Evolutionary conservation across 768 basidiomycete genomes (phyloP), one percentile per base, ranked within the genome.

Genomic region (Gyrodon lividus): DNA sequence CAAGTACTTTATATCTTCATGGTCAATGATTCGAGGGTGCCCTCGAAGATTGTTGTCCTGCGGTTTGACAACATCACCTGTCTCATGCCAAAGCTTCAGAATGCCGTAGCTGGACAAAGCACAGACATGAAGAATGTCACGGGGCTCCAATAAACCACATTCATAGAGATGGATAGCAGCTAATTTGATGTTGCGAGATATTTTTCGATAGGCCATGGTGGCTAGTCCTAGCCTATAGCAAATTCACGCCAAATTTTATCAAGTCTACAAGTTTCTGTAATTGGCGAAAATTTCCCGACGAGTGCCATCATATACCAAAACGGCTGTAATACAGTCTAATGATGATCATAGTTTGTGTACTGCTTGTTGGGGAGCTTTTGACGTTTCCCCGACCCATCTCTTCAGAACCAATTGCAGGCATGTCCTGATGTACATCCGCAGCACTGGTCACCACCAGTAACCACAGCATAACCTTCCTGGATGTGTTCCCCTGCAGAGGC

Each of bases 71-170:
- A 58, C 58, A 55, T 55, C 40, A 7, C 59, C 58, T 20, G 54
- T 60, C 31, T 45, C 35, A 20, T n/a, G 26, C 37, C 37, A 60
- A 16, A 50, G 38, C 35, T 55, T 35, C n/a, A 62, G 48, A 14
- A 65, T 56, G 6, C 60, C 55, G 43, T 54, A 66, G 17, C 58
- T 65, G 16, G 57, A 62, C 20, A 70, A 52, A 19, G 50, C 50
- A 16, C 56, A n/a, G 46, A 55, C 60, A 49, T 55, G 59, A 2
- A 66, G 53, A 43, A 69, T 68, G 12, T 60, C 48, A 0, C 46
- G 41, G 17, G 66, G 43, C 22, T 40, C 4, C 1, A 69, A 55
- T 5, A 59, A 43, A 10, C 24, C 46, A 10, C 16, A 4, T 47
- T 47, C 6, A 24, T 34, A 37, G 9, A 37, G 46, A 34, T 16